These are phyloP conservation scores for Boletus eberwhitei DNA, from an alignment of 768 basidiomycete genomes.

Conservation along the genomic window DNA sequence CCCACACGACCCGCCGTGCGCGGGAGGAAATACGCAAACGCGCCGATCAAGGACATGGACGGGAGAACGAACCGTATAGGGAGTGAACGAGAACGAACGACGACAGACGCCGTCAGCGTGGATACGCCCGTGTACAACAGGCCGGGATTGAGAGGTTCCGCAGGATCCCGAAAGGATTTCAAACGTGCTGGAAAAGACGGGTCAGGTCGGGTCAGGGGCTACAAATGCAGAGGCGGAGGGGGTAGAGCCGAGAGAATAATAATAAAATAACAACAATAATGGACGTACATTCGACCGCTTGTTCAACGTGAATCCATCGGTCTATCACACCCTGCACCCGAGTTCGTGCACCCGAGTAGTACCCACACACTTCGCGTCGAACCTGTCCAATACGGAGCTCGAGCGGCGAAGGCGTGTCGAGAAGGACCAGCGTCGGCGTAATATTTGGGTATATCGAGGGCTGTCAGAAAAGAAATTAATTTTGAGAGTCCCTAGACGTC, in stretches of 20 bases:
- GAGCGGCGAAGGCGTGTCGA: constrained; percentile 71
- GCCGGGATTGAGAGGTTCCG: constrained; percentile 87
- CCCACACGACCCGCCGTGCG: constrained; percentile 70
- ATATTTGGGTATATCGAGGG: constrained; percentile 78
- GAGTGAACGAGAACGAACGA: constrained; percentile 74
- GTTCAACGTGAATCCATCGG: constrained; percentile 84
- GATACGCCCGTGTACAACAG: constrained; percentile 87
- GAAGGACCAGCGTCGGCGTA: constrained; percentile 61
- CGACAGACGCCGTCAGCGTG: constrained; percentile 82
- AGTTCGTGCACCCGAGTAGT: constrained; percentile 55
- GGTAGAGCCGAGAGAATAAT: background rate
- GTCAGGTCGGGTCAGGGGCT: background rate
- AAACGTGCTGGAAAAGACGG: constrained; percentile 55
- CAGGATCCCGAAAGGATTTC: constrained; percentile 74
- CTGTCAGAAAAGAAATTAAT: constrained; percentile 43
- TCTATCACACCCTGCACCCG: constrained; percentile 71
- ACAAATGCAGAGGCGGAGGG: background rate
- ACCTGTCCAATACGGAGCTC: constrained; percentile 73
- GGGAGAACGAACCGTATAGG: constrained; percentile 72
- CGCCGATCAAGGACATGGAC: constrained; percentile 63
- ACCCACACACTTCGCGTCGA: constrained; percentile 55
- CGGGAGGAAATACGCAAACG: constrained; percentile 84
- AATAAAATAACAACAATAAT: too few species aligned
- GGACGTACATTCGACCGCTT: constrained; percentile 76
- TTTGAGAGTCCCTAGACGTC: background rate